These are phyloP conservation scores for Vigna unguiculata DNA, from an alignment of 306 rosid species.

Conservation along the genomic window DNA sequence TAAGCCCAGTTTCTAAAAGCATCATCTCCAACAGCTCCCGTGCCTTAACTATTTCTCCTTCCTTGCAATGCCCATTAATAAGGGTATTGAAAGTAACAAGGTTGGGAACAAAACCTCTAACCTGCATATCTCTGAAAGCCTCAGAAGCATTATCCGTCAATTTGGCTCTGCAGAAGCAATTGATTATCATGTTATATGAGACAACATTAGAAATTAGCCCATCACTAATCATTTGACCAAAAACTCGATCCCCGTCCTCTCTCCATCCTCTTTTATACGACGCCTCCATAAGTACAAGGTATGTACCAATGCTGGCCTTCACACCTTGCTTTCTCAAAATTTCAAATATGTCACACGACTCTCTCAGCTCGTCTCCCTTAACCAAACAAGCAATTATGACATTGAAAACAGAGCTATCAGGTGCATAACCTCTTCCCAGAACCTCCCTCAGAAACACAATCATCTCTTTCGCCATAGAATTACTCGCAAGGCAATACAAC, in stretches of 20 bases:
- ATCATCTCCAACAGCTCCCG: conserved; percentile 64
- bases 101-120: conserved; percentile 67
- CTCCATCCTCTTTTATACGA: conserved; percentile 56
- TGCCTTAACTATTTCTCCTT: conserved; percentile 60
- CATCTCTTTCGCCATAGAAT: conserved; percentile 66
- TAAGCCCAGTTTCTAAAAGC: conserved; percentile 66
- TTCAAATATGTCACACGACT: conserved; percentile 59
- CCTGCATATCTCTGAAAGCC: conserved; percentile 62
- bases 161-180: conserved; percentile 72
- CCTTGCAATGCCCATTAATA: conserved; percentile 73
- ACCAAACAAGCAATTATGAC: conserved; percentile 69
- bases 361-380: conserved; percentile 61
- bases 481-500: conserved; percentile 66
- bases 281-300: conserved; percentile 69
- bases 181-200: conserved; percentile 76
- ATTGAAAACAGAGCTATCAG: conserved; percentile 64
- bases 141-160: conserved; percentile 68
- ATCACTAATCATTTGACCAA: conserved; percentile 57
- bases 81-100: conserved; percentile 87
- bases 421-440: conserved; percentile 62
- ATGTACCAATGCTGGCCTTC: conserved; percentile 63
- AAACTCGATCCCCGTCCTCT: conserved; percentile 60
- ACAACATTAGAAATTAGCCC: conserved; percentile 63
- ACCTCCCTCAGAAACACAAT: conserved; percentile 56
- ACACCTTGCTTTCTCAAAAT: conserved; percentile 57